phyloP scores from a whole-genome alignment of 345 rosid genomes.

The Reutealis trisperma region DNA sequence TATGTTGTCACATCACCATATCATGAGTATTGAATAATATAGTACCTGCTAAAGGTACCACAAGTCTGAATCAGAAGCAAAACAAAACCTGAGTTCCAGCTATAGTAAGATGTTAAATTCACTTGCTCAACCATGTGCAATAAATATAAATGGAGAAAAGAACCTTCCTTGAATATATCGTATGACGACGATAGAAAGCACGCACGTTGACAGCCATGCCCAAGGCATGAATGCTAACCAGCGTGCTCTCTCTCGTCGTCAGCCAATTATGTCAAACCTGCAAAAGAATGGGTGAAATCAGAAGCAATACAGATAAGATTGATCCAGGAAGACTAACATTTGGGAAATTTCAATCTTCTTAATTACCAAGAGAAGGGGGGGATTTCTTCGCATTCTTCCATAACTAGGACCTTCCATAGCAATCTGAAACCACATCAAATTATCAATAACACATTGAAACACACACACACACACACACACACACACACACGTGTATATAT shows the following conservation, averaged over 20 bases:
- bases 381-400: background rate
- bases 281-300: background rate
- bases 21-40: background rate
- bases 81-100: background rate
- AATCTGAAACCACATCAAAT: background rate
- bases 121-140: background rate
- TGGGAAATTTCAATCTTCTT: background rate
- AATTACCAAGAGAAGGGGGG: background rate
- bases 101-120: background rate
- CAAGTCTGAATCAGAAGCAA: background rate
- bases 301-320: background rate
- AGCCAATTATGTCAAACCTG: constrained; percentile 8
- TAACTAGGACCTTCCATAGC: background rate
- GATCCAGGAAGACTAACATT: background rate
- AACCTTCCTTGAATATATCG: constrained; percentile 9
- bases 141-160: background rate
- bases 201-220: constrained; percentile 19
- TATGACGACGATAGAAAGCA: constrained; percentile 34
- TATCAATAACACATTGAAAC: background rate
- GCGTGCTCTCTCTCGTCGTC: constrained; percentile 33
- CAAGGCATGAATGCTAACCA: constrained; percentile 11
- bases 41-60: background rate
- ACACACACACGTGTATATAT: background rate
- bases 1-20: background rate
- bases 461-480: background rate